Conservation (phyloP, 257 asterid species). For the Leonotis leonurus region DNA sequence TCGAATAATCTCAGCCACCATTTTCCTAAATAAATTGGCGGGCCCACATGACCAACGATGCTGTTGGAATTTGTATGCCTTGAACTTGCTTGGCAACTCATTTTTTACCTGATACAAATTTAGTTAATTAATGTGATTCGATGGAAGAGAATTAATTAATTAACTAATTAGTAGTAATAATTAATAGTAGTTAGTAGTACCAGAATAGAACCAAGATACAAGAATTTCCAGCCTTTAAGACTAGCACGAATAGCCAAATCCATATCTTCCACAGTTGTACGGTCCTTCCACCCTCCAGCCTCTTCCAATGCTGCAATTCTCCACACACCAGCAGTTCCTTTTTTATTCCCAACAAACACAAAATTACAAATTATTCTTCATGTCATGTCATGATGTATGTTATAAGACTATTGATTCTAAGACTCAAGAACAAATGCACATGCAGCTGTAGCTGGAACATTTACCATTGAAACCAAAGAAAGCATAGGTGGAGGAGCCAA, state of each 20-base stretch:
- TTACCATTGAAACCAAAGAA: constrained; percentile 93
- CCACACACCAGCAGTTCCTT: constrained; percentile 71
- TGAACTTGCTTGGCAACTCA: constrained; percentile 84
- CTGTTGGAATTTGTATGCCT: constrained; percentile 82
- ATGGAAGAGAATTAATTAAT: no score
- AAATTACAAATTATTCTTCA: no score
- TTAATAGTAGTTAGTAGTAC: no score
- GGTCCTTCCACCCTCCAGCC: constrained; percentile 67
- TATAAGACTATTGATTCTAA: no score
- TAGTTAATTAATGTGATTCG: no score
- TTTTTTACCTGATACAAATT: constrained; percentile 59
- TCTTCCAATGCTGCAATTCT: constrained; percentile 46
- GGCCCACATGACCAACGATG: constrained; percentile 95
- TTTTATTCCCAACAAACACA: no score
- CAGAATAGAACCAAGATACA: constrained; percentile 43
- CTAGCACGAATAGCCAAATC: constrained; percentile 61
- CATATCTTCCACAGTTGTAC: constrained; percentile 66
- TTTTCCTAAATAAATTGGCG: constrained; percentile 78
- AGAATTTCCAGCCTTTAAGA: constrained; percentile 62
- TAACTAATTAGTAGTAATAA: no score
- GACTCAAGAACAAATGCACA: no score
- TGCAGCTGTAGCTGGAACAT: no score
- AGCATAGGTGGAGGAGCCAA: constrained; percentile 85
- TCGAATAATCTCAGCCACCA: constrained; percentile 55
- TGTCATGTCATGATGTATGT: no score